Evolutionary conservation across 106 monocot species (phyloP).

Genomic region (Xerophyta viscosa): DNA sequence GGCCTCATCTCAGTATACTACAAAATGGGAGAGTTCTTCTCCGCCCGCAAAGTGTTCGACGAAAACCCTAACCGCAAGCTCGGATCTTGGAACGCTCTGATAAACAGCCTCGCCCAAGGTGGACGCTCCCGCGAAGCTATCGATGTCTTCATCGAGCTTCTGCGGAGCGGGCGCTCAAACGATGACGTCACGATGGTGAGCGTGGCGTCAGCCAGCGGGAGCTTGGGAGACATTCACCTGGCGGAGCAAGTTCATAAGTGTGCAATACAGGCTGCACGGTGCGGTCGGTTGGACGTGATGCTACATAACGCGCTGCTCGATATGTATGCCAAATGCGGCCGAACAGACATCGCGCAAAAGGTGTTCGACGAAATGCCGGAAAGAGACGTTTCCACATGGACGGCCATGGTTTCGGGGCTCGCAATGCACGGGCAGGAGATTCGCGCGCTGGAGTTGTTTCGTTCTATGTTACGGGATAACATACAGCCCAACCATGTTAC

Average conservation of each 20-base stretch:
- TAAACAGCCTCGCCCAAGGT: conserved; percentile 39
- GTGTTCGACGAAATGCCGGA: conserved; percentile 34
- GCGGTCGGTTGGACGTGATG: conserved; percentile 13
- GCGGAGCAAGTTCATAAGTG: conserved; percentile 49
- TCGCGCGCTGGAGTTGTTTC: conserved; percentile 32
- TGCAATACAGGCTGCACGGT: conserved; percentile 20
- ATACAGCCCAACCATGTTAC: conserved; percentile 51
- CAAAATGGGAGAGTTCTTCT: conserved; percentile 37
- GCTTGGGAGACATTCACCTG: conserved; percentile 34
- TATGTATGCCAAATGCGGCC: conserved; percentile 75
- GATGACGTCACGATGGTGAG: conserved; percentile 68
- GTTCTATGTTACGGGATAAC: conserved; percentile 29
- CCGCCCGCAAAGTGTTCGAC: conserved; percentile 52
- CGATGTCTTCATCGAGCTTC: conserved; percentile 27
- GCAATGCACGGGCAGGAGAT: conserved; percentile 39
- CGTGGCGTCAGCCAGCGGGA: conserved; percentile 50
- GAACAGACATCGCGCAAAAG: conserved; percentile 41
- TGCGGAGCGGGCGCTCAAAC: conserved; percentile 16
- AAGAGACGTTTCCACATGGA: conserved; percentile 59
- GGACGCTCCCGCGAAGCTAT: conserved; percentile 31
- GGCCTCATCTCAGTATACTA: conserved; percentile 47
- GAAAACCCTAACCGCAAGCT: conserved; percentile 35
- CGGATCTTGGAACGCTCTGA: conserved; percentile 68
- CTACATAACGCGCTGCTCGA: conserved; percentile 51
- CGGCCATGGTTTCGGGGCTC: conserved; percentile 51